Conservation (phyloP, 2,329 filamentous ascomycete genomes). For the Penicillium frequentans region DNA sequence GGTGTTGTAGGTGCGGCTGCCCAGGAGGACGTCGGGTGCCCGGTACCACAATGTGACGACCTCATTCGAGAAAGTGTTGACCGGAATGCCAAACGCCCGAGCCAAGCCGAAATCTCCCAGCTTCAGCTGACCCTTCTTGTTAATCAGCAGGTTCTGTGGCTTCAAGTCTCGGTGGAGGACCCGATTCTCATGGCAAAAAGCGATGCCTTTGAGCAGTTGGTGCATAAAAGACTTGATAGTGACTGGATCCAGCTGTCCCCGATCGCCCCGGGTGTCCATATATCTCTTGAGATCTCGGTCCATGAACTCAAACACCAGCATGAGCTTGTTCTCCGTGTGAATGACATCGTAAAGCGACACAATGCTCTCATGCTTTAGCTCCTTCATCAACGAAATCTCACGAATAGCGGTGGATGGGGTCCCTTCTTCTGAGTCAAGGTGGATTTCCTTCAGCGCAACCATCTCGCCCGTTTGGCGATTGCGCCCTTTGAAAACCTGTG, state of each 20-base stretch:
- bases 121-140: slow-evolving; percentile 85
- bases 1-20: slow-evolving; percentile 96
- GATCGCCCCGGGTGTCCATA: slow-evolving; percentile 91
- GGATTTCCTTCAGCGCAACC: slow-evolving; percentile 96
- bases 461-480: slow-evolving; percentile 96
- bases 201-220: slow-evolving; percentile 91
- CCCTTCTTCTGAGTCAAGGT: slow-evolving; percentile 96
- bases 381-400: slow-evolving; percentile 99
- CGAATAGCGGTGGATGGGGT: slow-evolving; percentile 96
- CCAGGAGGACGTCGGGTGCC: slow-evolving; percentile 90
- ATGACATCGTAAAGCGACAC: slow-evolving; percentile 97
- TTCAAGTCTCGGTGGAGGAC: slow-evolving; percentile 95
- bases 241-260: slow-evolving; percentile 80
- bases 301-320: slow-evolving; percentile 99
- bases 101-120: slow-evolving; percentile 93
- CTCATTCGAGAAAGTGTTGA: slow-evolving; percentile 98
- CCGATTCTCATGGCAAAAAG: slow-evolving; percentile 96
- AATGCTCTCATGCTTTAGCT: slow-evolving; percentile 98
- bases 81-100: slow-evolving; percentile 91
- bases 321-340: slow-evolving; percentile 98
- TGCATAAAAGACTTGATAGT: slow-evolving; percentile 99
- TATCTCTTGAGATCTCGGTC: slow-evolving; percentile 98
- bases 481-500: slow-evolving; percentile 93
- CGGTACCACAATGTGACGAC: slow-evolving; percentile 98
- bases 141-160: slow-evolving; percentile 95